phyloP scores from a whole-genome alignment of 164 flowering plant species.

The Sedum album region DNA sequence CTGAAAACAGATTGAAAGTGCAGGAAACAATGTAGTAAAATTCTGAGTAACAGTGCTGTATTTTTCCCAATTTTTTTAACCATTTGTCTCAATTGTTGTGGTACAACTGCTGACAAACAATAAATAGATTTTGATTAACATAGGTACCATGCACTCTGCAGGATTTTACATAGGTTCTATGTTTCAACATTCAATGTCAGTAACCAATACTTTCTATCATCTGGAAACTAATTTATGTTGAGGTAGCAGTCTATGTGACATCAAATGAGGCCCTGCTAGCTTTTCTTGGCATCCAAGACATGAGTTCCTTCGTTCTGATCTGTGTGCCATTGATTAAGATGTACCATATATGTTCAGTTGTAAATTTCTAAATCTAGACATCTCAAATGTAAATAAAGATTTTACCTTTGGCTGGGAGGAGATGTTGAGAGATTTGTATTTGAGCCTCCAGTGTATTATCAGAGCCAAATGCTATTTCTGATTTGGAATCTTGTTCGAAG shows the following conservation, averaged over 20 bases:
- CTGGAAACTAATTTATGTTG: not conserved
- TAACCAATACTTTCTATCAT: not conserved
- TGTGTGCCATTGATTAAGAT: not conserved
- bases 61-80: too few species aligned
- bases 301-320: not conserved
- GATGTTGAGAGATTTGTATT: constrained; percentile 20
- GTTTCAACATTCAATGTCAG: not conserved
- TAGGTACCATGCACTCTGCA: not conserved
- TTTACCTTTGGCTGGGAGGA: constrained; percentile 25
- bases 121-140: not conserved
- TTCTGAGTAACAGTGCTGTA: too few species aligned
- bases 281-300: not conserved
- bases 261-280: not conserved
- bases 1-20: not conserved
- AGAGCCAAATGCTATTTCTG: constrained; percentile 23
- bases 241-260: not conserved
- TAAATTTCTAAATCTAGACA: not conserved
- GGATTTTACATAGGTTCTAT: not conserved
- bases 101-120: not conserved
- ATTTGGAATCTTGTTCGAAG: constrained; percentile 15
- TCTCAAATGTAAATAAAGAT: not conserved
- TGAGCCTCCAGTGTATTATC: constrained; percentile 19
- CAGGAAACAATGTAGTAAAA: not conserved
- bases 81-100: not conserved
- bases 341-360: not conserved